Conservation (phyloP, 2,329 filamentous ascomycete genomes). For the Xylariales sp. region DNA sequence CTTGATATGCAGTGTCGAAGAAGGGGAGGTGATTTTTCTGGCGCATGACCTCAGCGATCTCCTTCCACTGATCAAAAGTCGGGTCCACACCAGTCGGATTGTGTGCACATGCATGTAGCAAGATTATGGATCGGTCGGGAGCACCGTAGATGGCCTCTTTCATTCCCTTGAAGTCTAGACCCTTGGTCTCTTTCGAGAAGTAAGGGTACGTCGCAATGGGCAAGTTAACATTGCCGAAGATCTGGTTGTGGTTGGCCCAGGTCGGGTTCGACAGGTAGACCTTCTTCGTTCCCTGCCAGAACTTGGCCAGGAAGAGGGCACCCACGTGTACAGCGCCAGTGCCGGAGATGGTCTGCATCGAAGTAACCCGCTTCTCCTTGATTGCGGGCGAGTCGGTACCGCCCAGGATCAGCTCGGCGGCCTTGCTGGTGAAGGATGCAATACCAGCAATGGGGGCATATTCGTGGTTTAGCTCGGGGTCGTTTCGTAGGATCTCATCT, state of each 20-base stretch:
- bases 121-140: slow-evolving; percentile 75
- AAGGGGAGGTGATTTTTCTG: slow-evolving; percentile 88
- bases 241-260: slow-evolving; percentile 98
- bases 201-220: slow-evolving; percentile 83
- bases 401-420: slow-evolving; percentile 85
- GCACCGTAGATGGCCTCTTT: slow-evolving; percentile 64
- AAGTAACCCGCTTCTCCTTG: slow-evolving; percentile 72
- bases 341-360: slow-evolving; percentile 92
- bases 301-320: slow-evolving; percentile 87
- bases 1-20: slow-evolving; percentile 97
- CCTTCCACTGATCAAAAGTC: slow-evolving; percentile 88
- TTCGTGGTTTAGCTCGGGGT: slow-evolving; percentile 93
- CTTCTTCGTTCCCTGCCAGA: slow-evolving; percentile 71
- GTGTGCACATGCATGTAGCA: slow-evolving; percentile 93
- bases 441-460: slow-evolving; percentile 95
- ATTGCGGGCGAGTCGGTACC: slow-evolving; percentile 69
- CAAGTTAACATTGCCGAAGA: slow-evolving; percentile 87
- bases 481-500: slow-evolving; percentile 80
- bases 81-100: slow-evolving; percentile 98
- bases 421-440: slow-evolving; percentile 77
- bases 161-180: slow-evolving; percentile 90
- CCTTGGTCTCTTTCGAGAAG: slow-evolving; percentile 83
- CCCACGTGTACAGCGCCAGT: slow-evolving; percentile 94
- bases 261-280: slow-evolving; percentile 94
- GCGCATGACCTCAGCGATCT: slow-evolving; percentile 74